These are phyloP conservation scores for Skeletonema tropicum DNA, from an alignment of 108 stramenopile species.

Conservation along the genomic window DNA sequence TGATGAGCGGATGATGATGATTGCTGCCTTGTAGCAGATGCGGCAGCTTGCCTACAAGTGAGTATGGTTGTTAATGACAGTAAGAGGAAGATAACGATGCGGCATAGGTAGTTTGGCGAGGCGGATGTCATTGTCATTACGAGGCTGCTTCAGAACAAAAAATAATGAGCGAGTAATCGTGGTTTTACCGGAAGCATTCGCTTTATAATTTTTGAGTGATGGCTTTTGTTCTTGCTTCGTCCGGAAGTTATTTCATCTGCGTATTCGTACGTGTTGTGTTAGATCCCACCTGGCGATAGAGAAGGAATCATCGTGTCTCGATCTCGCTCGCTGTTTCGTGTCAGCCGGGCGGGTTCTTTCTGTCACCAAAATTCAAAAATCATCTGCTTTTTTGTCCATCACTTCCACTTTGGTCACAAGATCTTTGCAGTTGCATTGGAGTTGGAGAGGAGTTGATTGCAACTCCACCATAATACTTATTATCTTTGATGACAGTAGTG, in stretches of 20 bases:
- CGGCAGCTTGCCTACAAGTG: neutral
- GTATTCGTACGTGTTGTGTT: too few relatives aligned
- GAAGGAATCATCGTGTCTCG: neutral
- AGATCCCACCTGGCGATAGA: too few relatives aligned
- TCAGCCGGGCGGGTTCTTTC: too few relatives aligned
- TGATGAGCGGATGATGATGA: neutral
- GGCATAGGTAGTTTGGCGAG: conserved; percentile 2
- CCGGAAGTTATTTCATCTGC: neutral
- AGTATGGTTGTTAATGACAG: neutral
- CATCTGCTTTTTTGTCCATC: too few relatives aligned
- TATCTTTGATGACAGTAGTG: neutral
- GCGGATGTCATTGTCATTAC: conserved; percentile 1
- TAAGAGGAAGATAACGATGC: neutral
- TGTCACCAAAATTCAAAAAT: neutral
- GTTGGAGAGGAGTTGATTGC: too few relatives aligned
- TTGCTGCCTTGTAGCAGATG: neutral
- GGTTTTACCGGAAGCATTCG: too few relatives aligned
- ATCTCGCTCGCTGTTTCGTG: neutral
- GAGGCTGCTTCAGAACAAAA: neutral
- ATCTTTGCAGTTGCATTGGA: too few relatives aligned
- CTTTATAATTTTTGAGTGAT: too few relatives aligned
- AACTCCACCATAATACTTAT: neutral
- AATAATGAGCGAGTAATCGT: conserved; percentile 2
- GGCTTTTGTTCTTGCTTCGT: too few relatives aligned
- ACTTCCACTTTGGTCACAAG: too few relatives aligned